phyloP scores from a whole-genome alignment of 345 rosid genomes.

The Carallia brachiata region DNA sequence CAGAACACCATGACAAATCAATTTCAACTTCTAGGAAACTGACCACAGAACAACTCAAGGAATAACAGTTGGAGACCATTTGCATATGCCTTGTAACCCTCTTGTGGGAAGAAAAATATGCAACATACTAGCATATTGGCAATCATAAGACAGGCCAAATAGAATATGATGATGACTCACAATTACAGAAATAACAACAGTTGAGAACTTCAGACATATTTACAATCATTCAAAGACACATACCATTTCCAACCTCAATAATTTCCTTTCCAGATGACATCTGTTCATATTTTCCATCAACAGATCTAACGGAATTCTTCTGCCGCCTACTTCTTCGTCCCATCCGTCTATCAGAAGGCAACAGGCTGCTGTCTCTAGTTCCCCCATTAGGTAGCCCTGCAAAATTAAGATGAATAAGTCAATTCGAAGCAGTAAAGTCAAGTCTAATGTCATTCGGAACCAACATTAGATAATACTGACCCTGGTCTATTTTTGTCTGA shows the following conservation, averaged over 20 bases:
- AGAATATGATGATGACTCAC: conserved; percentile 35
- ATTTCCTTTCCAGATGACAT: conserved; percentile 48
- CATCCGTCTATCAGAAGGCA: conserved; percentile 45
- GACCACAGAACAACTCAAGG: conserved; percentile 1
- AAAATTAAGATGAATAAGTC: conserved; percentile 15
- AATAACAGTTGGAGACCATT: background rate
- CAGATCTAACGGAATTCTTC: conserved; percentile 52
- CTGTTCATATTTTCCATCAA: conserved; percentile 41
- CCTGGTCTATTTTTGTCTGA: conserved; percentile 42
- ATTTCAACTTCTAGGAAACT: conserved; percentile 7
- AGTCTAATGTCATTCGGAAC: conserved; percentile 8
- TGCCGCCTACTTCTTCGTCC: conserved; percentile 82
- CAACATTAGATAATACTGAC: conserved; percentile 32
- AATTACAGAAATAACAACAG: conserved; percentile 12
- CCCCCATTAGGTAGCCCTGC: conserved; percentile 42
- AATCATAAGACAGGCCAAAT: conserved; percentile 4
- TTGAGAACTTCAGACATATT: background rate
- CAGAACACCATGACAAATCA: conserved; percentile 21
- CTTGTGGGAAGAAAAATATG: background rate
- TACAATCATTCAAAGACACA: background rate
- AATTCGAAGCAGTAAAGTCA: conserved; percentile 12
- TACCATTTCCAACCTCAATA: conserved; percentile 35
- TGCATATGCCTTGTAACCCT: background rate
- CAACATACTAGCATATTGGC: conserved; percentile 1
- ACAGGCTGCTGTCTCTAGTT: conserved; percentile 41